Percentiles rank a stretch among this genome's conserved stretches.
These are phyloP conservation scores for Halocafeteria seosinensis DNA, from an alignment of 108 stramenopile genomes.

Conservation along the genomic window DNA sequence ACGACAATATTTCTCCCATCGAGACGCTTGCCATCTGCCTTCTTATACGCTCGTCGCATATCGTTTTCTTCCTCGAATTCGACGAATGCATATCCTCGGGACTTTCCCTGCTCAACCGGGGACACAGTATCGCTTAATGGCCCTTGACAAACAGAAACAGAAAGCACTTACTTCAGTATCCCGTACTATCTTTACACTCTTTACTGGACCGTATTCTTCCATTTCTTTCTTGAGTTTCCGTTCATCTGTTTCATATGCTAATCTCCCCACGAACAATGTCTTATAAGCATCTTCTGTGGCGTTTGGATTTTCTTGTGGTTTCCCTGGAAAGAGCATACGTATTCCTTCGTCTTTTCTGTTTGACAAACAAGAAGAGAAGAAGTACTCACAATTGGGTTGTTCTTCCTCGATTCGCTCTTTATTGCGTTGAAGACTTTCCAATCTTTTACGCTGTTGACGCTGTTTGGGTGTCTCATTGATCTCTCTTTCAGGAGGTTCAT, in stretches of 20 bases:
- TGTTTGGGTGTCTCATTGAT: not conserved
- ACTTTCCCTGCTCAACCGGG: too few species aligned
- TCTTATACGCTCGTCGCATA: slow-evolving; percentile 61
- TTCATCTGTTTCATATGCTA: slow-evolving; percentile 86
- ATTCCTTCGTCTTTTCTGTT: not conserved
- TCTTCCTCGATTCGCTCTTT: not conserved
- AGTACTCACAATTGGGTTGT: not conserved
- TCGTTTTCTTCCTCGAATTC: slow-evolving; percentile 59
- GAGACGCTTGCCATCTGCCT: slow-evolving; percentile 69
- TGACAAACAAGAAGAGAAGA: not conserved
- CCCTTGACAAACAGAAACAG: not conserved
- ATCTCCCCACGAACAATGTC: slow-evolving; percentile 74
- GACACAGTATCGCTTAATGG: not conserved
- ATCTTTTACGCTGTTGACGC: not conserved
- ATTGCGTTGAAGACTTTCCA: not conserved
- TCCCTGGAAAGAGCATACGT: slow-evolving; percentile 4
- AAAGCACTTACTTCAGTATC: slow-evolving; percentile 21
- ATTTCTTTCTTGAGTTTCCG: slow-evolving; percentile 72
- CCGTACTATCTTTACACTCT: slow-evolving; percentile 56
- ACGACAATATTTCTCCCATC: slow-evolving; percentile 68
- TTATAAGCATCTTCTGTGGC: slow-evolving; percentile 51
- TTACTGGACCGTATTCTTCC: slow-evolving; percentile 69
- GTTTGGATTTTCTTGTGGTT: slow-evolving; percentile 23
- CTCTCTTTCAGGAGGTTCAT: not conserved
- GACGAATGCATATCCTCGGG: slow-evolving; percentile 76